These are phyloP conservation scores for Phytopythium ostracodes DNA, from an alignment of 352 stramenopile species.

Conservation along the genomic window DNA sequence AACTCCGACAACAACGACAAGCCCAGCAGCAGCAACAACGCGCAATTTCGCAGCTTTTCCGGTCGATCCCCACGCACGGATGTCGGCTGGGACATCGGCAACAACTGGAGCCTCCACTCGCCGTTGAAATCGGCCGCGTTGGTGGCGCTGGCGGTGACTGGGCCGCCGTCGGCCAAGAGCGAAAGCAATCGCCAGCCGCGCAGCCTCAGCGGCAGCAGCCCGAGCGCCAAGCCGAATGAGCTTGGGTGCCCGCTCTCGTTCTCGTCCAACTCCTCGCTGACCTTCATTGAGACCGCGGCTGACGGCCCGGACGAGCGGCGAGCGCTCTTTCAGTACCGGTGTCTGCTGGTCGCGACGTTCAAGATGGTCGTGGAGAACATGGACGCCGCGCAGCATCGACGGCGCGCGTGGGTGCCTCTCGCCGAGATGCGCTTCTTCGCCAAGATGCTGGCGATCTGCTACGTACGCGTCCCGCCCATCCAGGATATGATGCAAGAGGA, in stretches of 20 bases:
- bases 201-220: not conserved
- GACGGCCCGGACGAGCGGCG: conserved; percentile 39
- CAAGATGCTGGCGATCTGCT: conserved; percentile 66
- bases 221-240: conserved; percentile 12
- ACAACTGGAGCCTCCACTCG: conserved; percentile 27
- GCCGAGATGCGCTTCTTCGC: conserved; percentile 60
- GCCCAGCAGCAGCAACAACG: not conserved
- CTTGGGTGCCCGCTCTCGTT: conserved; percentile 12
- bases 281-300: conserved; percentile 11
- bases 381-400: conserved; percentile 33
- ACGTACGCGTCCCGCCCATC: conserved; percentile 55
- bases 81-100: conserved; percentile 7
- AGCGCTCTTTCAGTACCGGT: conserved; percentile 62
- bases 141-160: conserved; percentile 15
- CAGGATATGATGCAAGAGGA: conserved; percentile 50
- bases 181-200: conserved; percentile 7
- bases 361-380: conserved; percentile 67
- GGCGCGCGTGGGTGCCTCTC: conserved; percentile 49
- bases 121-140: conserved; percentile 19
- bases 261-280: not conserved
- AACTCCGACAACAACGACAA: conserved; percentile 9
- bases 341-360: conserved; percentile 70
- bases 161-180: not conserved
- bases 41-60: not conserved
- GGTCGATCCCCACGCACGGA: not conserved